These are phyloP conservation scores for Pilaira anomala DNA, from an alignment of 192 early-diverging fungal species.

Conservation along the genomic window DNA sequence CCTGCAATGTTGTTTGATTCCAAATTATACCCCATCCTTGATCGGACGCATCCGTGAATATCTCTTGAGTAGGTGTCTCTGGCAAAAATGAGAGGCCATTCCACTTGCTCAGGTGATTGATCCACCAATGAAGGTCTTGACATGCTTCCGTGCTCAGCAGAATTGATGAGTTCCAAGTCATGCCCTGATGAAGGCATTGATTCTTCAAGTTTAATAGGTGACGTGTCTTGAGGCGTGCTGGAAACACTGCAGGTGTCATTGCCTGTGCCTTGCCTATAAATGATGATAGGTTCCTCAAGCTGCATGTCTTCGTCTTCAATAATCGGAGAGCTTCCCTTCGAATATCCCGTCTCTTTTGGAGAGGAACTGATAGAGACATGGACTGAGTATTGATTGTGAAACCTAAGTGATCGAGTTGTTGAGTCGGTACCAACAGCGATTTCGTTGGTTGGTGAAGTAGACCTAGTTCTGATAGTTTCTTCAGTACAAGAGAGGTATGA, in stretches of 20 bases:
- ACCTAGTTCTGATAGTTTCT: background rate
- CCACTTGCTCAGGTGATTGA: slow-evolving; percentile 10
- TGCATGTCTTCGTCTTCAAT: slow-evolving; percentile 21
- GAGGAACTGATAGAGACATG: slow-evolving; percentile 28
- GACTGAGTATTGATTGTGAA: slow-evolving; percentile 23
- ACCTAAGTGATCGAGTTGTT: slow-evolving; percentile 34
- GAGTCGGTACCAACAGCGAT: slow-evolving; percentile 22
- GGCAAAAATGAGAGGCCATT: slow-evolving; percentile 28
- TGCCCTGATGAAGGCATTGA: background rate
- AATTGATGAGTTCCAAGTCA: background rate
- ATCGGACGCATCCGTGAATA: slow-evolving; percentile 32
- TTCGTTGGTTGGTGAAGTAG: slow-evolving; percentile 28
- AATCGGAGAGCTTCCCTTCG: slow-evolving; percentile 8
- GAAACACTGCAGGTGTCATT: slow-evolving; percentile 28
- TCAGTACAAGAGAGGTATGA: background rate
- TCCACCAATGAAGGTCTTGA: slow-evolving; percentile 17
- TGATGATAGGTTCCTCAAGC: too few relatives aligned
- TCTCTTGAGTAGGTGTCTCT: slow-evolving; percentile 13
- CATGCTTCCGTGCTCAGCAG: slow-evolving; percentile 3
- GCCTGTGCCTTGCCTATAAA: slow-evolving; percentile 29
- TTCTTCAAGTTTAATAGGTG: slow-evolving; percentile 33
- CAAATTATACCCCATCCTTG: slow-evolving; percentile 26
- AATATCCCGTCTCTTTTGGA: slow-evolving; percentile 27
- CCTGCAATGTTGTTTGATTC: background rate
- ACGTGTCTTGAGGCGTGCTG: slow-evolving; percentile 28